phyloP scores from a whole-genome alignment of 352 stramenopile species.

The Pythium grandisporangium region DNA sequence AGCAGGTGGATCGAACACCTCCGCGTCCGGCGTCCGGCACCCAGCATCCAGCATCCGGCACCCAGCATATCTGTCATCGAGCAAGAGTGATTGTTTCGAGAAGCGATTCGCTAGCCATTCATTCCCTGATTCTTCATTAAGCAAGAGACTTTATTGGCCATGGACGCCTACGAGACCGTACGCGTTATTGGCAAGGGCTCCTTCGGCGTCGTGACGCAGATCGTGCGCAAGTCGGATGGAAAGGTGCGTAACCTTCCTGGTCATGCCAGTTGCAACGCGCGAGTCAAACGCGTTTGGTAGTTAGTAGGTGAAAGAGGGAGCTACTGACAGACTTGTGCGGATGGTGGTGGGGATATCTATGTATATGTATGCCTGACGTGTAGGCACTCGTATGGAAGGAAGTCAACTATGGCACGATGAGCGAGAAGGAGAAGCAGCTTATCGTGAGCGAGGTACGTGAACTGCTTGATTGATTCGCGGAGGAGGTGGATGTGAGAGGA shows the following conservation, averaged over 20 bases:
- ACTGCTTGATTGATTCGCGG: too few species aligned
- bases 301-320: neutral
- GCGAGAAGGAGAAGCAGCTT: slow-evolving; percentile 91
- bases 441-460: slow-evolving; percentile 84
- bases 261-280: neutral
- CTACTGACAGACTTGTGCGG: neutral
- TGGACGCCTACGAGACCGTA: slow-evolving; percentile 87
- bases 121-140: too few species aligned
- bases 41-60: too few species aligned
- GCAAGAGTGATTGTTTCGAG: too few species aligned
- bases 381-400: slow-evolving; percentile 91
- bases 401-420: slow-evolving; percentile 89
- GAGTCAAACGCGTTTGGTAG: neutral
- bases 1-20: too few species aligned
- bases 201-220: slow-evolving; percentile 88
- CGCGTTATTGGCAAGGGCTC: slow-evolving; percentile 88
- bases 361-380: too few species aligned
- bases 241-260: slow-evolving; percentile 42
- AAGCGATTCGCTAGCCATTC: too few species aligned
- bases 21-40: too few species aligned
- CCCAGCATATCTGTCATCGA: too few species aligned
- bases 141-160: slow-evolving; percentile 17
- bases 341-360: neutral
- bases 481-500: too few species aligned
- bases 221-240: slow-evolving; percentile 82